Base-by-base conservation (phyloP, 306 rosid species). In the Trifolium dubium region DNA sequence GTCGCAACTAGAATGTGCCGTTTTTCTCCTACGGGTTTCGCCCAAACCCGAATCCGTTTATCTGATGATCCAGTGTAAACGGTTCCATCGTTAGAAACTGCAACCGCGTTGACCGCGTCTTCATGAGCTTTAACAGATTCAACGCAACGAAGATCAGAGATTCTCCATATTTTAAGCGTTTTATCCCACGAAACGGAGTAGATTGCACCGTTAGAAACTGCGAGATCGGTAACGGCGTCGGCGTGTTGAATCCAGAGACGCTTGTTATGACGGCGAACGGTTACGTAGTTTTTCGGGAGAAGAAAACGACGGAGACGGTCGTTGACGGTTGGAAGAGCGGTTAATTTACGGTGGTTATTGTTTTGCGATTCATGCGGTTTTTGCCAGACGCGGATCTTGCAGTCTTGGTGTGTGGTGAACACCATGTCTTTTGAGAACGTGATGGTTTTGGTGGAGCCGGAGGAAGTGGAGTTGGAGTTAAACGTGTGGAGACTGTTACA, bases 161-260 rank as follows among this genome's bases (percentile, higher is more conserved):
- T 77, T 3, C 92, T 73, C 96, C 98, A 94, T 51, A 94, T 71
- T 71, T 94, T 94, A 55, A 94, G 72, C 31, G 83, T 88, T 81
- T 79, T 83, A 37, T 94, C 98, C 98, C 98, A 94, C 4, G 98
- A 94, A 28, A 94, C 96, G 2, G 98, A 94, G 72, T 91, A 94
- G 14, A 94, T 84, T 10, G 85, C 55, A 14, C 86, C 88, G 79
- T 82, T 47, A 2, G 72, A 30, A 3, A 88, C 92, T 19, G 90
- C 89, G 35, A 91, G 84, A 34, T 86, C 95, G 0, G 97, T 82
- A 4, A 94, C 89, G 64, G 98, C 95, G 86, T 94, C 98, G 0
- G 88, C 88, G 69, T 94, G 98, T 30, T 89, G 81, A 4, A 94
- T 94, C 98, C 97, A 91, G 65, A 94, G 90, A 3, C 84, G 74